These are phyloP conservation scores for Sordariomycetes sp. DNA, from an alignment of 2,329 filamentous ascomycete genomes.

Conservation along the genomic window DNA sequence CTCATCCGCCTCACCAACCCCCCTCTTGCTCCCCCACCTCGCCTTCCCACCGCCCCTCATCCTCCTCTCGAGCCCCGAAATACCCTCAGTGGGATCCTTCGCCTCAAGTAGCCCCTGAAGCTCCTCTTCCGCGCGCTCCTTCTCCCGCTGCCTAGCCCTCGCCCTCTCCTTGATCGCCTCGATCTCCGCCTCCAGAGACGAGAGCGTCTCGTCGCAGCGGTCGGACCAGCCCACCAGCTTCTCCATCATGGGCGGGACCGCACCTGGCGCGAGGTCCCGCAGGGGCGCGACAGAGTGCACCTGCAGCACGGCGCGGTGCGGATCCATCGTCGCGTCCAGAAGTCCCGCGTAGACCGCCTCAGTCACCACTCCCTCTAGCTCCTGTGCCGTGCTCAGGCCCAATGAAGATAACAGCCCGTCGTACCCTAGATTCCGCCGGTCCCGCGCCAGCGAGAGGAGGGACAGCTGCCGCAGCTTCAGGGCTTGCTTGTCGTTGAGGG, in stretches of 20 bases:
- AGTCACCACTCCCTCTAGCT: conserved; percentile 79
- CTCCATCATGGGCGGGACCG: conserved; percentile 53
- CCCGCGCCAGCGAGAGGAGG: conserved; percentile 66
- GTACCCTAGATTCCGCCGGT: conserved; percentile 60
- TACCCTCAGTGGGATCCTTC: background rate
- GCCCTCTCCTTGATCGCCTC: conserved; percentile 48
- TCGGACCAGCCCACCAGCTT: conserved; percentile 62
- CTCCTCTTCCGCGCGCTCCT: conserved; percentile 29
- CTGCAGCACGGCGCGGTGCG: conserved; percentile 58
- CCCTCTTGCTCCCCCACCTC: conserved; percentile 1
- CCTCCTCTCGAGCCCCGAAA: conserved; percentile 7
- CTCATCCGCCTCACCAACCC: conserved; percentile 23
- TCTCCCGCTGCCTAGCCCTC: conserved; percentile 34
- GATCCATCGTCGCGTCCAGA: conserved; percentile 71
- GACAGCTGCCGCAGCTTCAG: conserved; percentile 86
- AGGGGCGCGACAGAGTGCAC: conserved; percentile 73
- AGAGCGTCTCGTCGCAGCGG: conserved; percentile 64
- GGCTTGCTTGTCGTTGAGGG: conserved; percentile 57
- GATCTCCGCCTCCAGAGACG: conserved; percentile 65
- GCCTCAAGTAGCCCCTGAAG: conserved; percentile 32
- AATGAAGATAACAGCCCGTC: conserved; percentile 51
- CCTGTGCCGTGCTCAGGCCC: conserved; percentile 49
- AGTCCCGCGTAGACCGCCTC: conserved; percentile 78
- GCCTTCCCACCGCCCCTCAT: conserved; percentile 15
- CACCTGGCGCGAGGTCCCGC: conserved; percentile 68